Conservation (phyloP, 306 rosid species). For the Geum urbanum region DNA sequence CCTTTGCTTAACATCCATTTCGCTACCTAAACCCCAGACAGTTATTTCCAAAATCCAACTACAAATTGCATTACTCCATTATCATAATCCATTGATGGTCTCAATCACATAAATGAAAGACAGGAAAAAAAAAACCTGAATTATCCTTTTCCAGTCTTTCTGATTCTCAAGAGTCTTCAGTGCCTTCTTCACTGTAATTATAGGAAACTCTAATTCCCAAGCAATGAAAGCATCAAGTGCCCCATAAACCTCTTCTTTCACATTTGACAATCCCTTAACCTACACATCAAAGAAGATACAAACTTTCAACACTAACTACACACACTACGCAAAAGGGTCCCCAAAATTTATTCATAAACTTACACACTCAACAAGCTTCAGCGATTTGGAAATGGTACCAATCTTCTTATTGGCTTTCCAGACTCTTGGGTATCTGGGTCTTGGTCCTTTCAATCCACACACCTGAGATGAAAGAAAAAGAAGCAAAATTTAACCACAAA, state of each 20-base stretch:
- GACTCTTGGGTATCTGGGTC: constrained; percentile 85
- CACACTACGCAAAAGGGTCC: neutral
- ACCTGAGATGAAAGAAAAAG: constrained; percentile 49
- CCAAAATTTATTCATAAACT: constrained; percentile 8
- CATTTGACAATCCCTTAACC: constrained; percentile 77
- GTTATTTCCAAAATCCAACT: constrained; percentile 8
- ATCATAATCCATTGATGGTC: neutral
- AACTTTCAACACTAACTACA: neutral
- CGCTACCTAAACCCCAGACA: constrained; percentile 50
- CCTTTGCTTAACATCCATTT: constrained; percentile 99
- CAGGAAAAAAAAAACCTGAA: constrained; percentile 50
- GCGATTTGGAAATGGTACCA: constrained; percentile 85
- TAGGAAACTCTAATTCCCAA: constrained; percentile 93
- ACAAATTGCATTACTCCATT: neutral
- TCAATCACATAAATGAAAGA: neutral
- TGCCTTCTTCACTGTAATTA: constrained; percentile 81
- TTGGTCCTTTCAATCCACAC: constrained; percentile 87
- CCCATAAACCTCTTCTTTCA: constrained; percentile 97
- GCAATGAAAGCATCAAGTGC: constrained; percentile 97
- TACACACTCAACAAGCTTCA: constrained; percentile 75
- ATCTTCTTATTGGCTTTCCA: constrained; percentile 74
- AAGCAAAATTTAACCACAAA: neutral
- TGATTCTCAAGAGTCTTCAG: constrained; percentile 68
- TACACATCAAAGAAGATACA: constrained; percentile 19
- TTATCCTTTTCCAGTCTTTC: constrained; percentile 83